Evolutionary conservation across 106 monocot species (phyloP).

Genomic region (Dioscorea dumetorum): DNA sequence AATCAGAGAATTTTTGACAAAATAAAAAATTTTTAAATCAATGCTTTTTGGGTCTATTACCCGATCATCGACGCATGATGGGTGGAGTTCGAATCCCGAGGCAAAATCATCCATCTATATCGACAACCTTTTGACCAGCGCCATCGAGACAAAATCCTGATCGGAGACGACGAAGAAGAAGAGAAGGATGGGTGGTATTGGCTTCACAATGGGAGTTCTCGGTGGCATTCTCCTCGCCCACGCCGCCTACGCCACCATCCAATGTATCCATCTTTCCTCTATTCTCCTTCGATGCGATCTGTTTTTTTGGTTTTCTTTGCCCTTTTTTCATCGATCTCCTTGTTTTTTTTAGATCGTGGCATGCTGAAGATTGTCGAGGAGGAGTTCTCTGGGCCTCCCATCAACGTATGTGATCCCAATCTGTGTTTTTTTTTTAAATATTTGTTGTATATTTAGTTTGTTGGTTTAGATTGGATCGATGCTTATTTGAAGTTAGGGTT

Average conservation of each 20-base stretch:
- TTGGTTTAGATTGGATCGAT: not conserved
- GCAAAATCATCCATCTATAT: not conserved
- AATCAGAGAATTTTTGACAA: no score
- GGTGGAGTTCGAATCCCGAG: no score
- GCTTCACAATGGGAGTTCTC: conserved; percentile 51
- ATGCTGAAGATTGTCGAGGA: conserved; percentile 89
- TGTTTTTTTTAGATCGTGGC: conserved; percentile 47
- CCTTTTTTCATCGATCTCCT: not conserved
- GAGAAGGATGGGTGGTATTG: conserved; percentile 47
- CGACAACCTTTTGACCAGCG: no score
- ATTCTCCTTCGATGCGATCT: not conserved
- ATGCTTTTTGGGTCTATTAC: no score
- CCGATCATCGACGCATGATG: no score
- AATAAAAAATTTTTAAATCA: no score
- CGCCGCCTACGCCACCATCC: conserved; percentile 77
- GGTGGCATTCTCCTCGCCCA: conserved; percentile 74
- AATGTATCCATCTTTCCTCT: conserved; percentile 32
- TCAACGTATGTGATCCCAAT: conserved; percentile 31
- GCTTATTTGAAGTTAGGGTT: not conserved
- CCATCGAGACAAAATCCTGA: no score
- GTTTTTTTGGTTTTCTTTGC: not conserved
- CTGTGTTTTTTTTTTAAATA: no score
- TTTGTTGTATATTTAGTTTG: not conserved
- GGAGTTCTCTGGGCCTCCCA: conserved; percentile 70
- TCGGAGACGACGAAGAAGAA: not conserved